A percentile compares a stretch with the other conserved stretches of the same genome.
These are phyloP conservation scores for Henningerozyma blattae DNA, from an alignment of 805 yeast species.

Conservation along the genomic window DNA sequence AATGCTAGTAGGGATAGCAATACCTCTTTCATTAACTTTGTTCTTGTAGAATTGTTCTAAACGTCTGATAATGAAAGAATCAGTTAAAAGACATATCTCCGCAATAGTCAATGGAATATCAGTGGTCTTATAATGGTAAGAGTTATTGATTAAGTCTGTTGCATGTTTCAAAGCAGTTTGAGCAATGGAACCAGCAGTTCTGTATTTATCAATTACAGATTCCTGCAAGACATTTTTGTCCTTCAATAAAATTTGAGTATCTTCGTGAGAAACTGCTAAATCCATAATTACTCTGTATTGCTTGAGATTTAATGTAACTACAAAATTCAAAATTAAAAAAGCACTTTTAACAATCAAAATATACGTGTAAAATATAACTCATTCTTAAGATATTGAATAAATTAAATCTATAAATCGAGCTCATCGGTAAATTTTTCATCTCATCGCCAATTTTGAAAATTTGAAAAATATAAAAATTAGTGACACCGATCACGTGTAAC, in stretches of 20 bases:
- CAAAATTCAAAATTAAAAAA: no score
- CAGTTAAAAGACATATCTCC: constrained; percentile 76
- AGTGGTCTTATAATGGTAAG: constrained; percentile 41
- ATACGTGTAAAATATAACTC: no score
- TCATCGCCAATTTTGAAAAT: constrained; percentile 5
- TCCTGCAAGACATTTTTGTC: constrained; percentile 58
- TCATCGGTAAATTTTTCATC: constrained; percentile 4
- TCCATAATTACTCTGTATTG: constrained; percentile 43
- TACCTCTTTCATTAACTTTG: constrained; percentile 74
- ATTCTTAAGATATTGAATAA: no score
- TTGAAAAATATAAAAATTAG: not conserved
- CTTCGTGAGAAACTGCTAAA: constrained; percentile 63
- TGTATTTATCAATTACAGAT: constrained; percentile 62
- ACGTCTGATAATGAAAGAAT: constrained; percentile 54
- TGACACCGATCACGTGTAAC: no score
- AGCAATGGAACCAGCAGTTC: constrained; percentile 79
- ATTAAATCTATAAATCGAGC: no score
- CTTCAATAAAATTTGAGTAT: constrained; percentile 57
- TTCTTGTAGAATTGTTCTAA: constrained; percentile 48
- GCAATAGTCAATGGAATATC: constrained; percentile 38
- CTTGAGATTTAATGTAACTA: no score
- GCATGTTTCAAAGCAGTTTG: constrained; percentile 71
- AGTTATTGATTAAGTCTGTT: constrained; percentile 53
- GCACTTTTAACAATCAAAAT: no score
- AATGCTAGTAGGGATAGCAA: constrained; percentile 82